Conservation (phyloP, 192 early-diverging fungal species). For the Rhizophagus clarus region DNA sequence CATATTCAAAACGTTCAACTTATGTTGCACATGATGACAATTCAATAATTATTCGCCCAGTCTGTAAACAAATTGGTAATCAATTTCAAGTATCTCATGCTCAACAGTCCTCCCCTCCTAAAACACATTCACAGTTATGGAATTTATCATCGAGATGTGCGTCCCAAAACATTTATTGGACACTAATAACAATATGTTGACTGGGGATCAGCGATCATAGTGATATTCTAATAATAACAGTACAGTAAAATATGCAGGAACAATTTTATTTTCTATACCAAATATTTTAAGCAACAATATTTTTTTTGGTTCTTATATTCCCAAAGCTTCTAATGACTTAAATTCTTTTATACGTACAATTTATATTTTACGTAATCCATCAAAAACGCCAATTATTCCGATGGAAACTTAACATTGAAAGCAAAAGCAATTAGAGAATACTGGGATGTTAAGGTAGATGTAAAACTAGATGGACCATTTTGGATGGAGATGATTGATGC, state of each 20-base stretch:
- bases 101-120: not conserved
- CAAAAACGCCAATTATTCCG: slow-evolving; percentile 6
- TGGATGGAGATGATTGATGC: slow-evolving; percentile 14
- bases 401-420: not conserved
- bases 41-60: slow-evolving; percentile 8
- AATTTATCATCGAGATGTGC: slow-evolving; percentile 9
- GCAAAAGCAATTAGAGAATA: not conserved
- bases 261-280: slow-evolving; percentile 2
- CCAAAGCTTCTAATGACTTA: not conserved
- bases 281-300: not conserved
- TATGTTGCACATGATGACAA: slow-evolving; percentile 9
- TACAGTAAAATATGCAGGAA: not conserved
- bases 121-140: not conserved
- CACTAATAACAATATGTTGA: slow-evolving; percentile 19
- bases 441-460: slow-evolving; percentile 3
- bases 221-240: too few species aligned
- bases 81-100: not conserved
- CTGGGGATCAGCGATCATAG: slow-evolving; percentile 23
- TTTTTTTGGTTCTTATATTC: not conserved
- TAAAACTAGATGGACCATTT: not conserved
- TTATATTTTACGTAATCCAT: slow-evolving; percentile 12
- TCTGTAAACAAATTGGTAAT: not conserved
- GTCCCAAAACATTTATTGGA: slow-evolving; percentile 19
- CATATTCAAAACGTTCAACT: not conserved
- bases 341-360: slow-evolving; percentile 20